Percentiles rank a stretch among this genome's conserved stretches.
These are phyloP conservation scores for Cordyceps tenuipes DNA, from an alignment of 2,329 filamentous ascomycete species.

Conservation along the genomic window DNA sequence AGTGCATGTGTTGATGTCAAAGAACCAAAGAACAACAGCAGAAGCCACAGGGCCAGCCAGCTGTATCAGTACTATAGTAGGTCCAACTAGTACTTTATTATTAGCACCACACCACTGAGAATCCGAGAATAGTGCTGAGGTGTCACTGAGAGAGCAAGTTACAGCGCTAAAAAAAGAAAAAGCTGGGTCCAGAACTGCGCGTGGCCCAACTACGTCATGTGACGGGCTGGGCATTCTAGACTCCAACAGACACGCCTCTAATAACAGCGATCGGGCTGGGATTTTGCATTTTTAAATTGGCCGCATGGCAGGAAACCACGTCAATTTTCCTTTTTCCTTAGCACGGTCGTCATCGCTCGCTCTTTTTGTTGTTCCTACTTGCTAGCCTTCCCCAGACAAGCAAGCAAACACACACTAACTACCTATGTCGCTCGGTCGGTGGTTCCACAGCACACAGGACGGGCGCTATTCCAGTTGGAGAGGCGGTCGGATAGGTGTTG, in stretches of 20 bases:
- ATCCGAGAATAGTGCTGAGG: neutral
- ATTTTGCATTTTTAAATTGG: neutral
- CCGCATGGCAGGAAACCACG: neutral
- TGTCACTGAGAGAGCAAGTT: constrained; percentile 3
- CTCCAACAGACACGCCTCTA: neutral
- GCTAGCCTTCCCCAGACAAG: no score
- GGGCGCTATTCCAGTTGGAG: neutral
- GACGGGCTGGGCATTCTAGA: constrained; percentile 8
- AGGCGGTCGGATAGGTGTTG: neutral
- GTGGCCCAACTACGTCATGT: constrained; percentile 17
- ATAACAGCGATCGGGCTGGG: neutral
- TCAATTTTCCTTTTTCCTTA: neutral
- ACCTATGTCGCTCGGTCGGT: no score
- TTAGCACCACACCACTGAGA: no score
- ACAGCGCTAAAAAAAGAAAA: constrained; percentile 7
- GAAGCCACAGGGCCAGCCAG: neutral
- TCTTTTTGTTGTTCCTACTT: no score
- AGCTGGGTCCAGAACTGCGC: constrained; percentile 5
- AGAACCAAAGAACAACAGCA: neutral
- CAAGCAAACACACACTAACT: neutral
- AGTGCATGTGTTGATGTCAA: neutral
- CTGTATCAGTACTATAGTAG: no score
- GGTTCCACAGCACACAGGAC: neutral
- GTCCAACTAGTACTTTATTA: no score
- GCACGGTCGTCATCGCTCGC: neutral